These are phyloP conservation scores for Panicum miliaceum DNA, from an alignment of 176 grass and related monocot species.

Conservation along the genomic window DNA sequence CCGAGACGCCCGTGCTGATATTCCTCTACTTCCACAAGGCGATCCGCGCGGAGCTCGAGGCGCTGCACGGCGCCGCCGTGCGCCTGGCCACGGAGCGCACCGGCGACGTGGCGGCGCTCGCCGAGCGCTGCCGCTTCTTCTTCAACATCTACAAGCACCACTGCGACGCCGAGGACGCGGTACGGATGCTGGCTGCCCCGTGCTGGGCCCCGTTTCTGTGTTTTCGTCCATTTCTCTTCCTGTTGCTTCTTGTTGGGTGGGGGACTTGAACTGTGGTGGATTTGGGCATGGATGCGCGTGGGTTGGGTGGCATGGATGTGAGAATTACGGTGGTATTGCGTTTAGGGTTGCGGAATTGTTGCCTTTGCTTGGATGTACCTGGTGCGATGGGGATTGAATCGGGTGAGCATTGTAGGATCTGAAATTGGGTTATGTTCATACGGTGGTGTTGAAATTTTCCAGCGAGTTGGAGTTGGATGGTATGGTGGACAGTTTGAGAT, in stretches of 20 bases:
- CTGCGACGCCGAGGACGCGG: constrained; percentile 96
- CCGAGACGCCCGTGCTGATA: constrained; percentile 75
- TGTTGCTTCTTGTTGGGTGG: constrained; percentile 1
- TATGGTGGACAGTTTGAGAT: constrained; percentile 7
- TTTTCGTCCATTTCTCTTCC: constrained; percentile 11
- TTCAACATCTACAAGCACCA: constrained; percentile 95
- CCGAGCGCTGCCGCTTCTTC: constrained; percentile 79
- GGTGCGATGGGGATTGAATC: constrained; percentile 42
- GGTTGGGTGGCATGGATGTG: background rate
- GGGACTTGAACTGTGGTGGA: constrained; percentile 17
- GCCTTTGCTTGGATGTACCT: background rate
- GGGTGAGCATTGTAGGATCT: constrained; percentile 52
- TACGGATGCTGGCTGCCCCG: constrained; percentile 47
- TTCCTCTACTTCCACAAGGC: constrained; percentile 99
- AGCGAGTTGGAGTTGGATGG: constrained; percentile 22
- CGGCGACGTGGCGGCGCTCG: constrained; percentile 63
- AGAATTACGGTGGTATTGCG: constrained; percentile 37
- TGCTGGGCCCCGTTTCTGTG: constrained; percentile 11
- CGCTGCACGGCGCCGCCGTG: constrained; percentile 74
- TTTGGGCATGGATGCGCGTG: constrained; percentile 32
- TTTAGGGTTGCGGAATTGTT: constrained; percentile 55
- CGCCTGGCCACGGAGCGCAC: constrained; percentile 71
- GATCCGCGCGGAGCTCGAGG: constrained; percentile 80
- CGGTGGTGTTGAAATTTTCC: constrained; percentile 14
- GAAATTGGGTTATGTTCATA: constrained; percentile 42